Evolutionary conservation across 495 filamentous ascomycete species (phyloP), one percentile per base, ranked within the genome.

Genomic region (Aspergillus leporis): DNA sequence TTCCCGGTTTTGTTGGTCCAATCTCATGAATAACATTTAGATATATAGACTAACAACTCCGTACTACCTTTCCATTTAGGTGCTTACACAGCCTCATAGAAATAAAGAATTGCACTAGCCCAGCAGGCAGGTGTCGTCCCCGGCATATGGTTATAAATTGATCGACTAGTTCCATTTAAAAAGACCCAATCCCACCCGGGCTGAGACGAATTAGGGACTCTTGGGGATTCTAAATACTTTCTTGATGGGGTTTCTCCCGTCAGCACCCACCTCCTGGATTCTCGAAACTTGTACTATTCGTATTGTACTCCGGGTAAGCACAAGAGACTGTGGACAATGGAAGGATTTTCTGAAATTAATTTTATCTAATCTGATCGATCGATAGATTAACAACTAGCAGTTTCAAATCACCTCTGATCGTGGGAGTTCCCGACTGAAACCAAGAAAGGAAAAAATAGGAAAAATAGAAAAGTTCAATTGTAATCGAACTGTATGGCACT

Each of bases 341-440:
- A 51, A 57, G 8, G 31, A 21, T 4, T 7, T 8, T 12, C 10
- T 50, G 40, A 9, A 12, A 36, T 45, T 52, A 18, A 18, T 48
- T 55, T 58, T 56, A 60, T 60, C 61, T 66, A 62, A 66, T 66
- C 63, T 62, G 64, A 66, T 68, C 55, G 64, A 61, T 60, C 48
- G 54, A 61, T 56, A n/a, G n/a, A n/a, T n/a, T n/a, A 55, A 68
- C 38, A 16, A 36, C 34, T 30, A 14, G 41, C 5, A 45, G 3
- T n/a, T 8, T 45, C 41, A 19, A 45, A 21, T n/a, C 38, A 6
- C 31, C 31, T 32, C 31, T 32, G 31, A 5, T 5, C 10, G 6
- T 28, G 25, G 25, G 25, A 28, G 25, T 8, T 32, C 34, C 13
- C 34, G 2, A 14, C 10, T 14, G 9, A 36, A 10, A 10, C 3